Evolutionary conservation across 2,329 filamentous ascomycete genomes (phyloP), one percentile per base, ranked within the genome.

Genomic region (Fusarium sp.): DNA sequence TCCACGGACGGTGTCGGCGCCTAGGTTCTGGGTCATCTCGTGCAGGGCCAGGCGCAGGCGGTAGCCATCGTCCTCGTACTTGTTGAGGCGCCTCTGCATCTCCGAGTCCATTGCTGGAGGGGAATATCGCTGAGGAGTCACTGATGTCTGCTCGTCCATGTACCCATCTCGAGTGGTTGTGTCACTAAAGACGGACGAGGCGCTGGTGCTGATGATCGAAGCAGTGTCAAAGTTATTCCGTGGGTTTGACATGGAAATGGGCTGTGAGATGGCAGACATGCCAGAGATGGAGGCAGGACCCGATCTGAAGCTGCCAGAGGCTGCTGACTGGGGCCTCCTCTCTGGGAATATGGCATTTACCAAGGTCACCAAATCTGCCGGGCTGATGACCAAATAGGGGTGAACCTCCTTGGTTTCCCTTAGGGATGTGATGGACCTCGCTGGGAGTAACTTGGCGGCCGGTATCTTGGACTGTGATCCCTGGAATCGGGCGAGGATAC

Each of bases 291-390:
- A 94, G 82, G 85, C 95, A 58, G 87, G 93, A 79, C 86, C 93
- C 77, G 88, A 95, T 84, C 85, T 89, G 82, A 90, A 87, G 80
- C 84, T 92, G 82, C 86, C 90, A 72, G 85, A 92, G 40, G 90
- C 88, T 65, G 86, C 86, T 2, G 92, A 94, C 38, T 87, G 86
- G 2, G 93, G 91, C 45, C 92, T 87, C 63, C 89, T 88, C 77
- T 94, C 92, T 1, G 95, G 95, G 79, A 95, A 97, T 16, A 98
- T 88, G 13, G 93, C 92, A 81, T 97, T 94, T 72, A 97, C 90
- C 77, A 97, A 84, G 4, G 94, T 95, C 38, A 93, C 86, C 74
- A 97, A 85, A 81, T 98, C 95, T 45, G 93, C 89, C 38, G 94
- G 91, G 79, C 93, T 94, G 74, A 98, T 84, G 36, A 96, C 93